Evolutionary conservation across 352 stramenopile species (phyloP), one percentile per base, ranked within the genome.

Genomic region (Blastocystis sp.): DNA sequence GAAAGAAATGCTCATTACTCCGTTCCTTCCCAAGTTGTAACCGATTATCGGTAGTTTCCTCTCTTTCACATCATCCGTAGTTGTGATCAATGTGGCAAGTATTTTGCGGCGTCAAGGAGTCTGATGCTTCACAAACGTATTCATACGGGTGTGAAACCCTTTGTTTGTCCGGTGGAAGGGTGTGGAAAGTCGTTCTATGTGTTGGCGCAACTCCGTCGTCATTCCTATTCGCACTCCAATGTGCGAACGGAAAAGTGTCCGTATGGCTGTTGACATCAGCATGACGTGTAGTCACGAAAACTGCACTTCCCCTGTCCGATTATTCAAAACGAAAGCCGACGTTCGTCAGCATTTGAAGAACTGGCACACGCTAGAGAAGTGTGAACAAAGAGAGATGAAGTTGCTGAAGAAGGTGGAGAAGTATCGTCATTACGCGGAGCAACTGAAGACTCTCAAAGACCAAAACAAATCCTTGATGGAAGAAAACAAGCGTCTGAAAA

Each of bases 161-260:
- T 56, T 18, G 29, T 40, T 14, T 85, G 75, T 42, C 75, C 75
- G 24, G 75, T 76, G 24, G 75, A 85, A 27, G 63, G 63, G 1
- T 85, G 75, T 56, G 75, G 75, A 24, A 85, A 85, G 46, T 72
- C 57, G n/a, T 85, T 85, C 42, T 85, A 72, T 51, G 75, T 85
- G 9, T 27, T 46, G 36, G 75, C 75, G 34, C 57, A 76, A 46
- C 53, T 85, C 4, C 38, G 51, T 18, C 42, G 75, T 32, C 75
- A 85, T 61, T 72, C 75, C 24, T 76, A 75, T 75, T 72, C 63
- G n/a, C 75, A 85, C 36, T 73, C 53, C 24, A 59, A 85, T 36
- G n/a, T 85, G 24, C 53, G 75, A 59, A 76, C 57, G 21, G 75
- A 85, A n/a, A 76, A 76, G 34, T 85, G 75, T 46, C 57, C 75